Evolutionary conservation across 768 basidiomycete genomes (phyloP), one percentile per base, ranked within the genome.

Genomic region (Tricholoma flavovirens): DNA sequence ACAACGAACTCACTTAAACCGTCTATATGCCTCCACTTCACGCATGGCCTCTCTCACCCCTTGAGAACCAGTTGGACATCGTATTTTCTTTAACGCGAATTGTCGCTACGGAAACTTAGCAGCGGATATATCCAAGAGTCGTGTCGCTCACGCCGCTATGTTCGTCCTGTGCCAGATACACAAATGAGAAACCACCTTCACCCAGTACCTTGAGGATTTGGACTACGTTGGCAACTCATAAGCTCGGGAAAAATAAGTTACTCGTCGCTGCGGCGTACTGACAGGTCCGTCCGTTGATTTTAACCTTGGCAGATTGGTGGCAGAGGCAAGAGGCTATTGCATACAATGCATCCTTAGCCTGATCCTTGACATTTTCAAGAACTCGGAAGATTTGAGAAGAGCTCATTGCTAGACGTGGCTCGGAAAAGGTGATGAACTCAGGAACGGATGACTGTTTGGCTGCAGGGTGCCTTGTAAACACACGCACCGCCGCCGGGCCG

Each of bases 11-110:
- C 69, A 91, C 91, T 85, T 90, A 79, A 98, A 98, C 57, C 96
- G 82, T 66, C 93, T 78, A 69, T 97, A 97, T 0, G 97, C 95
- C 68, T 96, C 92, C 2, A 92, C 87, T 68, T 93, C 92, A 50
- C 84, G 78, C 89, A 93, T 87, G 4, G 86, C 90, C 67, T 93
- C 91, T 64, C 88, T 87, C 55, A 98, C 93, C 9, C 86, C 87
- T 54, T 96, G 93, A 5, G 82, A 76, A 7, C 93, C 93, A 40
- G 87, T 88, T 1, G 92, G 93, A 77, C 93, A 95, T 43, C 93
- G 81, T 67, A 97, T 95, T 74, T 97, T 98, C 78, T 99, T 99
- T 59, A 99, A 76, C 0, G 97, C 97, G 64, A 96, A 98, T 77
- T 91, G 84, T 60, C 94, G 81, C 83, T 93, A 70, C 1, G 66